Evolutionary conservation across 2,329 filamentous ascomycete genomes (phyloP).

Genomic region (Lachnellula arida): DNA sequence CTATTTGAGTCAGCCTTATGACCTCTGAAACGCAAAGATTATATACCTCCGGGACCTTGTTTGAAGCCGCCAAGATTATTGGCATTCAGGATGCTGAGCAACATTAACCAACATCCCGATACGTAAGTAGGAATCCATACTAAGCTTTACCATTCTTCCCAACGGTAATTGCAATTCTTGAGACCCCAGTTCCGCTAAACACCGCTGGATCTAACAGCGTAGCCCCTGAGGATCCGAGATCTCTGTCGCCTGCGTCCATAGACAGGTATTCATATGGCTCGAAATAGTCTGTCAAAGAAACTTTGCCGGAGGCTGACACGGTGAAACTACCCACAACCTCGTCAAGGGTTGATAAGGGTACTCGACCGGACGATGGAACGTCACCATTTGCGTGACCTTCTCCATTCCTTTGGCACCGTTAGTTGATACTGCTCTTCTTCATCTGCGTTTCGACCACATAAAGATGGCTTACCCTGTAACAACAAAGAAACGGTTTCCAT

Average conservation of each 20-base stretch:
- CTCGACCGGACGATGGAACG: constrained; percentile 33
- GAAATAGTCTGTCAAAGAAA: constrained; percentile 48
- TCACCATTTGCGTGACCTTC: constrained; percentile 34
- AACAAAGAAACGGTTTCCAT: constrained; percentile 31
- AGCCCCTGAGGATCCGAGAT: constrained; percentile 42
- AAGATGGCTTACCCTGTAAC: constrained; percentile 24
- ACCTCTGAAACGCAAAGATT: not conserved
- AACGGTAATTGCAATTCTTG: constrained; percentile 45
- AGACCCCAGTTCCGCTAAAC: constrained; percentile 41
- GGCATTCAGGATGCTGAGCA: constrained; percentile 31
- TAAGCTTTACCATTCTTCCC: constrained; percentile 49
- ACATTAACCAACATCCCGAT: not conserved
- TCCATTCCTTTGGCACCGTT: constrained; percentile 25
- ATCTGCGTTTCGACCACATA: constrained; percentile 6
- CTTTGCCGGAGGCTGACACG: constrained; percentile 38
- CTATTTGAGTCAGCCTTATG: constrained; percentile 1
- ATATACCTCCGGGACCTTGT: constrained; percentile 25
- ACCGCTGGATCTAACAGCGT: constrained; percentile 40
- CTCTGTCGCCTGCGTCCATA: constrained; percentile 46
- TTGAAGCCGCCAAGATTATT: constrained; percentile 33
- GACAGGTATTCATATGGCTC: constrained; percentile 49
- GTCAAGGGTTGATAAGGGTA: constrained; percentile 36
- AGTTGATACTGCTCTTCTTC: too few species aligned
- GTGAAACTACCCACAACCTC: constrained; percentile 43
- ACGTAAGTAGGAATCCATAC: not conserved